phyloP scores from a whole-genome alignment of 441 rosid genomes.

The Aquilaria agallochum region DNA sequence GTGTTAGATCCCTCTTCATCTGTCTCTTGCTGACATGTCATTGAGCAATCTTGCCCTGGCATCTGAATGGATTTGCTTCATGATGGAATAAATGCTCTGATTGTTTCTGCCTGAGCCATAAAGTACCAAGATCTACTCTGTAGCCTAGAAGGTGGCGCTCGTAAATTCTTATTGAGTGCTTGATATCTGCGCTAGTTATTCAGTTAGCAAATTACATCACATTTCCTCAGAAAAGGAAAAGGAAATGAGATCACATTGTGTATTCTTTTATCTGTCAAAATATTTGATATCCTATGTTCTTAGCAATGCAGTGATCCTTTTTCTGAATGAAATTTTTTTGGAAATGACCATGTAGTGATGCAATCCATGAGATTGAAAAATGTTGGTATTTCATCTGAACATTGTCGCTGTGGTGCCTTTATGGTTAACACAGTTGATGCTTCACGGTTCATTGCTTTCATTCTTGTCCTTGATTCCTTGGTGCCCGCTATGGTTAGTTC shows the following conservation, averaged over 20 bases:
- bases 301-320: slow-evolving; percentile 1
- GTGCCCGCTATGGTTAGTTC: too few relatives aligned
- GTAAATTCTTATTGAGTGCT: slow-evolving; percentile 14
- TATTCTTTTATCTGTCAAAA: slow-evolving; percentile 12
- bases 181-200: slow-evolving; percentile 13
- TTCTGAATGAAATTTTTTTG: background rate
- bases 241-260: background rate
- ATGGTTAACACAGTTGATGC: background rate
- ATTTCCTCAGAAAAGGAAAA: slow-evolving; percentile 17
- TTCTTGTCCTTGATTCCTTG: too few relatives aligned
- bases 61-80: slow-evolving; percentile 22
- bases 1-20: slow-evolving; percentile 8
- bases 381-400: background rate
- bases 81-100: slow-evolving; percentile 24
- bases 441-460: too few relatives aligned
- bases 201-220: background rate
- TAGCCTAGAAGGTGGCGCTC: slow-evolving; percentile 8
- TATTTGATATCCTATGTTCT: background rate
- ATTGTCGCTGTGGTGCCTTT: background rate
- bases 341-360: background rate
- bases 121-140: slow-evolving; percentile 13
- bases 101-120: slow-evolving; percentile 21
- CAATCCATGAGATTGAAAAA: background rate
- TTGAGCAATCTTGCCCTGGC: slow-evolving; percentile 17
- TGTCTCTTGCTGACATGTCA: slow-evolving; percentile 8